Evolutionary conservation across 2,329 filamentous ascomycete species (phyloP), one percentile per base, ranked within the genome.

Genomic region (Aspergillus uvarum): DNA sequence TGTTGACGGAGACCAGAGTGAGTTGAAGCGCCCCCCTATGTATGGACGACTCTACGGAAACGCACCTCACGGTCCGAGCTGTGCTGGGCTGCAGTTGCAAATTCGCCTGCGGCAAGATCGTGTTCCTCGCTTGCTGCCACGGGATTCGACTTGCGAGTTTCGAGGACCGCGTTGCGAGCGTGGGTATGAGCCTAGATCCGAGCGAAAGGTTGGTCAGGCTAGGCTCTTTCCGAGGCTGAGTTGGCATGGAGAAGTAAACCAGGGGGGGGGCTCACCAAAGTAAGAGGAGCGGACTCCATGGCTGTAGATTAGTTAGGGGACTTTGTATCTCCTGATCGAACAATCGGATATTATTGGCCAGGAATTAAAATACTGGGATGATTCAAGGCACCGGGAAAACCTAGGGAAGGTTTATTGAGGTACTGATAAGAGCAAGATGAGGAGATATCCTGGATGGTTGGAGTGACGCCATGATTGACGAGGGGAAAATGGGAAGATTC

Each of bases 71-170:
- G 74, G 71, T 88, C 85, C n/a, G 77, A 76, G 7, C 91, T 96
- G 51, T 79, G 84, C 62, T 86, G 85, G n/a, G 91, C 88, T 31
- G 92, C 93, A 62, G 89, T 88, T 62, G 91, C 88, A 74, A 96
- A 98, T 74, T 96, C 91, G 64, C 88, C 89, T 2, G 95, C 94
- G 42, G 95, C 95, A 59, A 90, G 82, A 56, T 93, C 88, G 77
- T 98, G 94, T 75, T 96, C 91, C 70, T 89, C 90, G 71, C 92
- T 90, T 63, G 94, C 94, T 51, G 91, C 87, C 6, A 89, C 89
- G 58, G 91, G 91, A 72, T 95, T 82, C 24, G 83, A 80, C 65
- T 84, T 84, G 64, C 83, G 82, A 35, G 85, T 87, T 58, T 93
- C 91, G 24, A 88, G 83, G 24, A 91, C 88, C 48, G 94, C 93